Conservation (phyloP, 2,329 filamentous ascomycete species). For the Aspergillus viridinutans region DNA sequence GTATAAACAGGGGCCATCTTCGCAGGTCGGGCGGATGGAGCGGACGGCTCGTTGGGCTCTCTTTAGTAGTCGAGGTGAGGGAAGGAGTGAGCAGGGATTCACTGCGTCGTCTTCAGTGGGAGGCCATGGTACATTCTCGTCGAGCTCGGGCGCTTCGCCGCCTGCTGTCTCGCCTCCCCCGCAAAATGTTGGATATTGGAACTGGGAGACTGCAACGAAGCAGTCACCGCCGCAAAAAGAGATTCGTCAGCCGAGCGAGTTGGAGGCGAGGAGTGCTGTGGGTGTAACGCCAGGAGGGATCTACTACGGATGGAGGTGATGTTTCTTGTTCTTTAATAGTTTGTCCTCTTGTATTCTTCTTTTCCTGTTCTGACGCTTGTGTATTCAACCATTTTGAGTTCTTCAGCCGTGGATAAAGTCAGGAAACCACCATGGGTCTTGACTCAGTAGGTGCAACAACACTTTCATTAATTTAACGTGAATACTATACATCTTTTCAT, state of each 20-base stretch:
- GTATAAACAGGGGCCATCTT: constrained; percentile 32
- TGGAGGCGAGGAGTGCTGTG: constrained; percentile 9
- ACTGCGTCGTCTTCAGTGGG: not conserved
- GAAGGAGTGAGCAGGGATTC: constrained; percentile 14
- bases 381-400: not conserved
- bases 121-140: not conserved
- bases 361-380: not conserved
- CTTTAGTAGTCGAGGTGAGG: constrained; percentile 14
- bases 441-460: not conserved
- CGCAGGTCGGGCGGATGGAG: constrained; percentile 28
- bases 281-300: not conserved
- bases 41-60: constrained; percentile 32
- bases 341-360: not conserved
- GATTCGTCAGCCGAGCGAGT: constrained; percentile 11
- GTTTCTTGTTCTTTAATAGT: not conserved
- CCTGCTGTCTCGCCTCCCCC: not conserved
- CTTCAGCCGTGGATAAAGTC: too few species aligned
- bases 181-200: constrained; percentile 9
- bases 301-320: not conserved
- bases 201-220: constrained; percentile 11
- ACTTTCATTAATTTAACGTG: too few species aligned
- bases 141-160: not conserved
- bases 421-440: fast-evolving
- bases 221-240: not conserved
- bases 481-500: not conserved